Evolutionary conservation across 345 rosid genomes (phyloP), one percentile per base, ranked within the genome.

Genomic region (Cochlearia excelsa): DNA sequence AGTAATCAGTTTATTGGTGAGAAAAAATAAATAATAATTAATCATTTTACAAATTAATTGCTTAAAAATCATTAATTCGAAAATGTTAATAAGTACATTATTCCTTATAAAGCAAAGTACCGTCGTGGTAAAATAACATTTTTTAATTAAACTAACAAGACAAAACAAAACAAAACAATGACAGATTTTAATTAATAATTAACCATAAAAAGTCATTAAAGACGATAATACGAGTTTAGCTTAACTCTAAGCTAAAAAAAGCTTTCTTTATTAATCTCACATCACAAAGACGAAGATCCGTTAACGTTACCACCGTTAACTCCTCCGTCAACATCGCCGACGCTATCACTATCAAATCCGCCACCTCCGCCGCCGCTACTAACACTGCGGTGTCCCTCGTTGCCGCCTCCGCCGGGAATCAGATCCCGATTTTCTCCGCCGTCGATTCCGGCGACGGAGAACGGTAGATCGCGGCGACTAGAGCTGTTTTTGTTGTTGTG

Each of bases 401-500:
- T 28, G 44, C 27, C 29, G 8, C 49, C 58, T 6, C 47, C 63
- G 23, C 63, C 51, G 23, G 57, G n/a, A n/a, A n/a, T n/a, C n/a
- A n/a, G n/a, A n/a, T n/a, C n/a, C n/a, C n/a, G n/a, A n/a, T n/a
- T n/a, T n/a, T n/a, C n/a, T n/a, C n/a, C 61, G 31, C 41, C 61
- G 64, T 68, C 86, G 0, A 93, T 97, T 67, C 89, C 89, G 41
- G 89, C 71, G 9, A 86, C 97, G 1, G 72, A 9, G 42, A 69
- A 56, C 4, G 29, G 47, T 2, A 4, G 28, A 4, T 67, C 71
- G 1, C 71, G 63, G 50, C 65, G 63, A 28, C n/a, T 85, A 3
- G 80, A 74, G 38, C 81, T 86, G 72, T 77, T 92, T 76, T 92
- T 92, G 78, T 92, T 92, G 67, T 92, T 92, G 54, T 92, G 99